Evolutionary conservation across 2,329 filamentous ascomycete genomes (phyloP).

Genomic region (Aphanoascus verrucosus): DNA sequence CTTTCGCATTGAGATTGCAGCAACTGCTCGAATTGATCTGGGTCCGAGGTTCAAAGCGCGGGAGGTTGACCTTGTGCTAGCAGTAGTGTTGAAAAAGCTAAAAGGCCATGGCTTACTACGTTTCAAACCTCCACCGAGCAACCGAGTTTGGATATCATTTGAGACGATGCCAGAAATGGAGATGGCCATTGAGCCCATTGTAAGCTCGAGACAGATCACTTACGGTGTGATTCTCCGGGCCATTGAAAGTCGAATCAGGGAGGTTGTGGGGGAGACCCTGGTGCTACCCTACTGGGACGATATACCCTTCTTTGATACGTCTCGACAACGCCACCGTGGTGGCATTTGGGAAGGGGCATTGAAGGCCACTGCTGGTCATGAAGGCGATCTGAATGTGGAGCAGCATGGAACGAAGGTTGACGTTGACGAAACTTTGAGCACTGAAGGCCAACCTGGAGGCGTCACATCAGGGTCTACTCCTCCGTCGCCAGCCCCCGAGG

Average conservation of each 20-base stretch:
- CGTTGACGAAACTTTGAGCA: constrained; percentile 15
- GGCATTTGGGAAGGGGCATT: constrained; percentile 56
- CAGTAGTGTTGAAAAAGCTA: constrained; percentile 71
- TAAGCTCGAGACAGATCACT: constrained; percentile 89
- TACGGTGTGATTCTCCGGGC: constrained; percentile 84
- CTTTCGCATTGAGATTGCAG: constrained; percentile 78
- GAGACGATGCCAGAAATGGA: constrained; percentile 90
- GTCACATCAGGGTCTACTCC: constrained; percentile 16
- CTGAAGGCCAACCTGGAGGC: constrained; percentile 26
- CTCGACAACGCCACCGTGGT: constrained; percentile 66
- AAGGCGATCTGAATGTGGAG: constrained; percentile 24
- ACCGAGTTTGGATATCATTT: constrained; percentile 92
- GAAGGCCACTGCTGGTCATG: constrained; percentile 21
- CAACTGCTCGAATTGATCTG: constrained; percentile 85
- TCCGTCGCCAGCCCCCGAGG: constrained; percentile 17
- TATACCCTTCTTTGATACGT: constrained; percentile 75
- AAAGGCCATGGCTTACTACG: constrained; percentile 77
- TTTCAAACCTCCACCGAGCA: constrained; percentile 90
- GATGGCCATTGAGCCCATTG: constrained; percentile 87
- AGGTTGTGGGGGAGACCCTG: constrained; percentile 83
- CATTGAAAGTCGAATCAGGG: constrained; percentile 89
- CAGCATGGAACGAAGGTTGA: constrained; percentile 10
- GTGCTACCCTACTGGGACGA: constrained; percentile 96
- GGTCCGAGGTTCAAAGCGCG: constrained; percentile 79
- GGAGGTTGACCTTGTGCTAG: constrained; percentile 80